Evolutionary conservation across 2,329 filamentous ascomycete species (phyloP).

Genomic region (Pyrenochaeta sp.): DNA sequence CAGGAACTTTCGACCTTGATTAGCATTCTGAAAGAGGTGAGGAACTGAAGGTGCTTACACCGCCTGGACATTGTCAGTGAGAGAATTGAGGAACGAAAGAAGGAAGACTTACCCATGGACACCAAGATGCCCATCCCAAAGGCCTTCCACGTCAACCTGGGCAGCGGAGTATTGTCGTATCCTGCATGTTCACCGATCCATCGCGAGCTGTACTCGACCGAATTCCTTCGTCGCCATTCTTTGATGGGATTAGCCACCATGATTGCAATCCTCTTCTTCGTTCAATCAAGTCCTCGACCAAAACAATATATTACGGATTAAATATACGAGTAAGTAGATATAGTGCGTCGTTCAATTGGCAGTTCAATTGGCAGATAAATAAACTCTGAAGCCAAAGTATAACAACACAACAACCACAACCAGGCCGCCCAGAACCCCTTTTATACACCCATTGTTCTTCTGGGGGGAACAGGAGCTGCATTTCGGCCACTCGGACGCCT

Average conservation of each 20-base stretch:
- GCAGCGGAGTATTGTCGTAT: conserved; percentile 31
- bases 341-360: too few species aligned
- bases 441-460: conserved; percentile 4
- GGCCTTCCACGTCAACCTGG: conserved; percentile 25
- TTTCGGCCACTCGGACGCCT: not conserved
- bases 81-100: not conserved
- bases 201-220: conserved; percentile 19
- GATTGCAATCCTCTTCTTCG: conserved; percentile 6
- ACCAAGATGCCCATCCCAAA: conserved; percentile 38
- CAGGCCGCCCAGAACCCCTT: not conserved
- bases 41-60: too few species aligned
- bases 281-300: conserved; percentile 1
- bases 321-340: too few species aligned
- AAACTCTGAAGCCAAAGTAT: too few species aligned
- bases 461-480: too few species aligned
- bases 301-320: too few species aligned
- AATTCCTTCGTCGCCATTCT: conserved; percentile 20
- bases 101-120: conserved; percentile 31
- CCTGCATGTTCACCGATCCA: conserved; percentile 29
- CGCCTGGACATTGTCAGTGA: conserved; percentile 28
- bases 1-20: not conserved
- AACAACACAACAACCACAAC: too few species aligned
- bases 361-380: too few species aligned
- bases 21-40: conserved; percentile 29
- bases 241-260: conserved; percentile 24